phyloP scores from a whole-genome alignment of 140 eudicot species.

The Erigeron philadelphicus region DNA sequence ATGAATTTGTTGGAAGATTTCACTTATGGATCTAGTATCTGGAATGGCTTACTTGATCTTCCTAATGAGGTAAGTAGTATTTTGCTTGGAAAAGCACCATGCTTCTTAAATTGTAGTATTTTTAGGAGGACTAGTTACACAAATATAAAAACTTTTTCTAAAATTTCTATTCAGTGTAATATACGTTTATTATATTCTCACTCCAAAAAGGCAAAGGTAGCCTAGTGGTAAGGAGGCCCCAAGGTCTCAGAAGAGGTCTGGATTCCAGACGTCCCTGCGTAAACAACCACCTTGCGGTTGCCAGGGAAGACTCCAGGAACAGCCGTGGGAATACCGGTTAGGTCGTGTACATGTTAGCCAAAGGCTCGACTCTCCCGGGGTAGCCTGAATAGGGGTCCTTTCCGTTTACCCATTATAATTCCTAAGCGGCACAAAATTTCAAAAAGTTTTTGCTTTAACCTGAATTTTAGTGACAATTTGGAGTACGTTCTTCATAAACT shows the following conservation, averaged over 20 bases:
- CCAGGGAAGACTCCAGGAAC: too few species aligned
- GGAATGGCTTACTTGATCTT: conserved; percentile 49
- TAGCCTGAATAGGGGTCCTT: too few species aligned
- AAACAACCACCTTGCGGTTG: too few species aligned
- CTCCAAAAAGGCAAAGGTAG: not conserved
- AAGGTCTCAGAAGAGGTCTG: too few species aligned
- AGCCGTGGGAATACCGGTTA: too few species aligned
- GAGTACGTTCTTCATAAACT: not conserved
- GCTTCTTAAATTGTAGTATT: not conserved
- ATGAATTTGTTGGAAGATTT: conserved; percentile 32
- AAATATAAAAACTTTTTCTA: not conserved
- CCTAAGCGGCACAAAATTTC: not conserved
- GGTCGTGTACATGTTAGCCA: too few species aligned
- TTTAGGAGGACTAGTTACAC: not conserved
- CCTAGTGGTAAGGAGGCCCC: too few species aligned
- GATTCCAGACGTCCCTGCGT: too few species aligned
- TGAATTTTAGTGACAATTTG: not conserved
- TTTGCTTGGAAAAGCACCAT: not conserved
- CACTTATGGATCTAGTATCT: conserved; percentile 44
- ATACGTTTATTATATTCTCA: not conserved
- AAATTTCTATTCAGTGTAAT: not conserved
- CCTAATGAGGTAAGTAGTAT: conserved; percentile 51
- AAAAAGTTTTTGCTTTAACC: not conserved
- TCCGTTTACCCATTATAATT: too few species aligned
- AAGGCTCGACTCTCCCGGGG: too few species aligned